Conservation (phyloP, 495 filamentous ascomycete genomes). For the Podospora appendiculata region DNA sequence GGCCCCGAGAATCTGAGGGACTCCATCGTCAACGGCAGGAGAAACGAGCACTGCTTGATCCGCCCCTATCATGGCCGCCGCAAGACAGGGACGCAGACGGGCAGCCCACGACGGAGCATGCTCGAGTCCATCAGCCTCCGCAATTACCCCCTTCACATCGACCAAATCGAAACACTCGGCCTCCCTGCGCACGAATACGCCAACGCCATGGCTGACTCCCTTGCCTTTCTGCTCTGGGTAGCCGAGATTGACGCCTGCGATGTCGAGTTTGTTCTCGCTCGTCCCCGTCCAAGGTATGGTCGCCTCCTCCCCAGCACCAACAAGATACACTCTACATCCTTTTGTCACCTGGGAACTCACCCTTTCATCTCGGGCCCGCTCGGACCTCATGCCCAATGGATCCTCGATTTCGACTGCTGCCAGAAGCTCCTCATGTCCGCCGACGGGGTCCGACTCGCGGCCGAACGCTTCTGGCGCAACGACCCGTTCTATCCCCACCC, state of each 20-base stretch:
- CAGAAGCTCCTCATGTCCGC: conserved; percentile 23
- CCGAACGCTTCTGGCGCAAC: conserved; percentile 27
- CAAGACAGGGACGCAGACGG: not conserved
- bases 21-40: conserved; percentile 19
- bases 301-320: too few relatives aligned
- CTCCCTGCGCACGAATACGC: conserved; percentile 18
- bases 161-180: conserved; percentile 37
- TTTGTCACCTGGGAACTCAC: not conserved
- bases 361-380: conserved; percentile 9
- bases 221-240: conserved; percentile 40
- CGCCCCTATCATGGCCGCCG: conserved; percentile 39
- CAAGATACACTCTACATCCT: too few relatives aligned
- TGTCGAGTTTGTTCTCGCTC: conserved; percentile 45
- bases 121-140: conserved; percentile 28
- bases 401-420: conserved; percentile 42
- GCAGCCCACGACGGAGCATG: conserved; percentile 2
- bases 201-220: conserved; percentile 33
- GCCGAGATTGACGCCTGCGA: conserved; percentile 38
- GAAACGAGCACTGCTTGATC: conserved; percentile 36
- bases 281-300: conserved; percentile 2
- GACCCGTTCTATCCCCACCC: conserved; percentile 37
- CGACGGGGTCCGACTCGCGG: conserved; percentile 25
- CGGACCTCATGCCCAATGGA: conserved; percentile 27
- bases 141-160: conserved; percentile 41
- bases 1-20: conserved; percentile 19